A percentile compares a stretch with the other conserved stretches of the same genome.
Evolutionary conservation across 176 grass and related monocot genomes (phyloP).

Genomic region (Saccharum spontaneum): DNA sequence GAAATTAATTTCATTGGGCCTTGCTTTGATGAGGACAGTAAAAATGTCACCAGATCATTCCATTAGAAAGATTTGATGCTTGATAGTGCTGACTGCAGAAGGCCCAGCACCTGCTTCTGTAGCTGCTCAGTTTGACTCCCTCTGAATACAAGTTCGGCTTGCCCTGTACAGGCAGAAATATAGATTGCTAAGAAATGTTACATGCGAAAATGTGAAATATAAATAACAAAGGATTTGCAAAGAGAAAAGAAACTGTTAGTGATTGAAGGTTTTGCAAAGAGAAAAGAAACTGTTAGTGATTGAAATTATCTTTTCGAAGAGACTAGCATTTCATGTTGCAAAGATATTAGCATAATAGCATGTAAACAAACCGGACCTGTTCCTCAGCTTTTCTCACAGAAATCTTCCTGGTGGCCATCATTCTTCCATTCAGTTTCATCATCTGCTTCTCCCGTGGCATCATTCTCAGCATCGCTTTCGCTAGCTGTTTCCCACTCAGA

Average conservation of each 20-base stretch:
- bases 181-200: too few relatives aligned
- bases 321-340: neutral
- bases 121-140: neutral
- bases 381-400: conserved; percentile 60
- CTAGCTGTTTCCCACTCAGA: conserved; percentile 96
- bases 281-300: neutral
- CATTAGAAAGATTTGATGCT: conserved; percentile 30
- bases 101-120: neutral
- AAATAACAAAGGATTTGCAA: neutral
- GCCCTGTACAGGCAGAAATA: neutral
- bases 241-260: neutral
- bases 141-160: neutral
- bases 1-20: neutral
- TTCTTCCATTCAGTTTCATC: conserved; percentile 74
- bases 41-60: conserved; percentile 10
- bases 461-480: conserved; percentile 74
- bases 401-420: conserved; percentile 53
- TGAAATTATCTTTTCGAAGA: neutral
- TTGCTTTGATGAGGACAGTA: conserved; percentile 18
- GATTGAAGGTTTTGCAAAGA: neutral
- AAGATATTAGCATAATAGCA: neutral
- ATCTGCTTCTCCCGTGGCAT: conserved; percentile 55
- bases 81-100: neutral
- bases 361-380: conserved; percentile 36
- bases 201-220: too few relatives aligned